These are phyloP conservation scores for Ogataea paradorogensis DNA, from an alignment of 805 yeast species.

Conservation along the genomic window DNA sequence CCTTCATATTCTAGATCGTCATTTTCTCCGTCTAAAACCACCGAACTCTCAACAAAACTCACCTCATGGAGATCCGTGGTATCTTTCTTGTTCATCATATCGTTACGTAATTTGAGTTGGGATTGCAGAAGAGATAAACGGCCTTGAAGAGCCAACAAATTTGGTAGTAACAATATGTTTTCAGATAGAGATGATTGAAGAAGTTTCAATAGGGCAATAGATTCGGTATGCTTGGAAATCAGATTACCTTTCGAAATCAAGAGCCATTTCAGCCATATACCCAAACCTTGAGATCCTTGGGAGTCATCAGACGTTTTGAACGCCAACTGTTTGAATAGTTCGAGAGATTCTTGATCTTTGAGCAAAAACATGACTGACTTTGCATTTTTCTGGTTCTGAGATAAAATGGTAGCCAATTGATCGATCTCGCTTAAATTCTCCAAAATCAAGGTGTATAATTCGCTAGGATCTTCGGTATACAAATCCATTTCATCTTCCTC, in stretches of 20 bases:
- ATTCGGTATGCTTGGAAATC: conserved; percentile 48
- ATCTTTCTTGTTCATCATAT: conserved; percentile 37
- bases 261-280: conserved; percentile 80
- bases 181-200: conserved; percentile 56
- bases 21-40: conserved; percentile 31
- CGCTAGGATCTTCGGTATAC: conserved; percentile 25
- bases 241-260: conserved; percentile 68
- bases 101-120: conserved; percentile 69
- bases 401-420: conserved; percentile 32
- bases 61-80: conserved; percentile 15
- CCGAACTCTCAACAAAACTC: conserved; percentile 20
- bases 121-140: conserved; percentile 72
- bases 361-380: conserved; percentile 54
- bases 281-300: conserved; percentile 40
- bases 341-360: conserved; percentile 40
- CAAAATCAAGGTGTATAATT: conserved; percentile 22
- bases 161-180: conserved; percentile 58
- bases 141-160: conserved; percentile 79
- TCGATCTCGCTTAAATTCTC: conserved; percentile 23
- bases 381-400: conserved; percentile 40
- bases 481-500: conserved; percentile 17
- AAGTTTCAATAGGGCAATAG: conserved; percentile 52
- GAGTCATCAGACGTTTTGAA: conserved; percentile 51
- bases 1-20: conserved; percentile 18
- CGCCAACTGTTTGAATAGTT: conserved; percentile 46